Conservation (phyloP, 495 filamentous ascomycete genomes). For the Tirmania nivea region DNA sequence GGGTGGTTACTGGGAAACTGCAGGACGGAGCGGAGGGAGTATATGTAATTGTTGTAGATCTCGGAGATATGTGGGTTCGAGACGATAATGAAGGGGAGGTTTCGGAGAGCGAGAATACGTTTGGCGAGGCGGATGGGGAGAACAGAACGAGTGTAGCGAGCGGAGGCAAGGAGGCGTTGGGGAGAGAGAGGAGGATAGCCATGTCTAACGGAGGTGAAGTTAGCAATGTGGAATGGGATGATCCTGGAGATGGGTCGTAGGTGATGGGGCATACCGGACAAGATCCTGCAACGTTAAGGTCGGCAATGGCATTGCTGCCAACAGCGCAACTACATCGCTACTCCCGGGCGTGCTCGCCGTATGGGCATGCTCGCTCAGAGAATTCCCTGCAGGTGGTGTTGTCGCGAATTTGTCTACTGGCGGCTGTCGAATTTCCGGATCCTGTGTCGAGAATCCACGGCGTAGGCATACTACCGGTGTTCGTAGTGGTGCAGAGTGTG, state of each 20-base stretch:
- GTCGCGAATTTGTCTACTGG: too few relatives aligned
- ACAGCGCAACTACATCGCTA: constrained; percentile 50
- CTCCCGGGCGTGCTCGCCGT: neutral
- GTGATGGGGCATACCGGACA: constrained; percentile 37
- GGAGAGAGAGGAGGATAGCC: constrained; percentile 73
- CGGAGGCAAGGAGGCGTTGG: constrained; percentile 51
- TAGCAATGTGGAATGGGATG: neutral
- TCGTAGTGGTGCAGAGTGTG: too few relatives aligned
- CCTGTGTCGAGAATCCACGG: too few relatives aligned
- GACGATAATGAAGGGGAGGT: constrained; percentile 91
- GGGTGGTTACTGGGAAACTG: constrained; percentile 62
- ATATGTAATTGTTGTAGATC: constrained; percentile 88
- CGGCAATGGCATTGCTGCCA: constrained; percentile 60
- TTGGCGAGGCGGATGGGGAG: constrained; percentile 86
- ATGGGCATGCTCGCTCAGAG: neutral
- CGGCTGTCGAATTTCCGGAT: too few relatives aligned
- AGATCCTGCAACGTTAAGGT: constrained; percentile 69
- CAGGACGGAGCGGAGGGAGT: constrained; percentile 71
- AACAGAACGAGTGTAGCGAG: constrained; percentile 83
- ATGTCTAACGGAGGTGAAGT: constrained; percentile 4
- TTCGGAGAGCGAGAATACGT: constrained; percentile 74
- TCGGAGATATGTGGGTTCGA: constrained; percentile 78
- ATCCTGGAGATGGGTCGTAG: neutral
- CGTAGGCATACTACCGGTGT: too few relatives aligned
- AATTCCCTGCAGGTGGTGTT: too few relatives aligned